A percentile compares a stretch with the other conserved stretches of the same genome.
These are phyloP conservation scores for Neopestalotiopsis sp. DNA, from an alignment of 2,329 filamentous ascomycete genomes.

Conservation along the genomic window DNA sequence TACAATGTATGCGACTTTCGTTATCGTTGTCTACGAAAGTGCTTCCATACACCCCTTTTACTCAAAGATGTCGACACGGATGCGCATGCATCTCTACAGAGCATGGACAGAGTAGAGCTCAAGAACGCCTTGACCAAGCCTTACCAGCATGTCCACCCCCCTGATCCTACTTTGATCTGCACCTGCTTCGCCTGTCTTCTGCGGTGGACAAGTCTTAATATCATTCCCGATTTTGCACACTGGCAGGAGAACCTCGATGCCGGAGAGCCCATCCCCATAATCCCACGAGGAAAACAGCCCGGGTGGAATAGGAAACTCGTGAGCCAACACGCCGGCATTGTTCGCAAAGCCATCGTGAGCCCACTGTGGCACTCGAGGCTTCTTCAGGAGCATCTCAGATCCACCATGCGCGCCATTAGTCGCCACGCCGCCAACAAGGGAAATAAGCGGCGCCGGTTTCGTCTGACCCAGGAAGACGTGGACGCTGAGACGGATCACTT, in stretches of 20 bases:
- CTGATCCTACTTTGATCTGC: slow-evolving; percentile 55
- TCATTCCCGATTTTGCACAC: slow-evolving; percentile 60
- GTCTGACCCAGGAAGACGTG: slow-evolving; percentile 51
- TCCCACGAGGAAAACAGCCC: slow-evolving; percentile 51
- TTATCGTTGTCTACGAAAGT: slow-evolving; percentile 56
- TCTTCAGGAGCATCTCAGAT: slow-evolving; percentile 53
- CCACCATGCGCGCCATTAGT: slow-evolving; percentile 49
- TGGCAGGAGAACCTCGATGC: slow-evolving; percentile 59
- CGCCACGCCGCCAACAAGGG: slow-evolving; percentile 55
- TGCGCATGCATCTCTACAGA: slow-evolving; percentile 26
- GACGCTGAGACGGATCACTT: slow-evolving; percentile 54
- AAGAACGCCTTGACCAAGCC: slow-evolving; percentile 49
- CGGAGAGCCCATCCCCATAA: slow-evolving; percentile 57
- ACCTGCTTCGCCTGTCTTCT: slow-evolving; percentile 62
- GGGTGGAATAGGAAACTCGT: slow-evolving; percentile 57
- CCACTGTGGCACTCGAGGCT: slow-evolving; percentile 57
- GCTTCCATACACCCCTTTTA: slow-evolving; percentile 56
- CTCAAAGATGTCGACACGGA: slow-evolving; percentile 39
- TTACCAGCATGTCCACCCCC: slow-evolving; percentile 56
- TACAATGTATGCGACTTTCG: slow-evolving; percentile 49
- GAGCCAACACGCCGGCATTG: slow-evolving; percentile 46
- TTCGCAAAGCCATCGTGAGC: slow-evolving; percentile 50
- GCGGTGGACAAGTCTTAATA: slow-evolving; percentile 60
- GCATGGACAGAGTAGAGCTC: slow-evolving; percentile 16
- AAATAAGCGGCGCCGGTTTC: slow-evolving; percentile 50